A percentile compares a stretch with the other conserved stretches of the same genome.
Conservation (phyloP, 2,329 filamentous ascomycete species). For the Orbilia blumenaviensis region DNA sequence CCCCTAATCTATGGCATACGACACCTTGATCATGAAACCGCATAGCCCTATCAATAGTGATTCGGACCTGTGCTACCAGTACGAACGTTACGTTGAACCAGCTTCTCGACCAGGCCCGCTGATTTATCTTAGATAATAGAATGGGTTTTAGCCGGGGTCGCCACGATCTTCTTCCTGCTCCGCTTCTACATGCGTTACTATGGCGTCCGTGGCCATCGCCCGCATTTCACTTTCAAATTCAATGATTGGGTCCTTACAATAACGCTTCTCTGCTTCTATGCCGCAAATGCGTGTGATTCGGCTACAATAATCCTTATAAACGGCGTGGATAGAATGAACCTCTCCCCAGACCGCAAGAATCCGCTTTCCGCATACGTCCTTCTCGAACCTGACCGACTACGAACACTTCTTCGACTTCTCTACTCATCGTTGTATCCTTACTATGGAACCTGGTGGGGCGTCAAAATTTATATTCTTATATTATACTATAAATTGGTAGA, state of each 20-base stretch:
- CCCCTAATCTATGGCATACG: too few relatives aligned
- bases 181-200: conserved; percentile 30
- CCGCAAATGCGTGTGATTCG: conserved; percentile 7
- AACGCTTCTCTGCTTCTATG: conserved; percentile 35
- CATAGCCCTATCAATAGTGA: background rate
- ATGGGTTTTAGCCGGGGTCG: conserved; percentile 30
- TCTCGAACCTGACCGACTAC: background rate
- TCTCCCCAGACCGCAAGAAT: background rate
- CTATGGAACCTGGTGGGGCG: conserved; percentile 31
- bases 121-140: conserved; percentile 16
- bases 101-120: background rate
- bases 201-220: background rate
- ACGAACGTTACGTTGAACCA: too few relatives aligned
- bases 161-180: conserved; percentile 15
- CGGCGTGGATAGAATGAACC: conserved; percentile 10
- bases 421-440: conserved; percentile 26
- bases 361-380: conserved; percentile 15
- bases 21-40: background rate
- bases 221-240: background rate
- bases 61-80: too few relatives aligned
- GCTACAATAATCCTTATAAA: conserved; percentile 10
- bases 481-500: conserved; percentile 39
- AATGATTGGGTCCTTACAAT: conserved; percentile 24
- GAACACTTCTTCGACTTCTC: conserved; percentile 13
- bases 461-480: conserved; percentile 28